These are phyloP conservation scores for Ophiobolus disseminans DNA, from an alignment of 2,329 filamentous ascomycete genomes.

Conservation along the genomic window DNA sequence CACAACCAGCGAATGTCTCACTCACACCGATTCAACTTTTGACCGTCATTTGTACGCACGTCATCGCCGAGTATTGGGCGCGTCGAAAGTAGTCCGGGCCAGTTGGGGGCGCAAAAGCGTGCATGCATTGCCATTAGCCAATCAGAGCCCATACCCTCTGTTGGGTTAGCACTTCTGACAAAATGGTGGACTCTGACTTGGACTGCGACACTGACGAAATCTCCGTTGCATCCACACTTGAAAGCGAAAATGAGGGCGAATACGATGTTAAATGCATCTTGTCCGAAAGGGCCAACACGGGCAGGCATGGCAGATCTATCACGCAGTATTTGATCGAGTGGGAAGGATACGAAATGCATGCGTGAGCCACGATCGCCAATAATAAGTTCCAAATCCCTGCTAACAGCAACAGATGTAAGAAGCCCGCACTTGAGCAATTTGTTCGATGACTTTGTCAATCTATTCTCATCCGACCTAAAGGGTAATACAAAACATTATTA, in stretches of 20 bases:
- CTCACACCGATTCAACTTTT: too few relatives aligned
- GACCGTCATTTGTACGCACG: too few relatives aligned
- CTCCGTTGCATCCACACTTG: slow-evolving; percentile 63
- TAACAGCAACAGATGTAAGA: slow-evolving; percentile 16
- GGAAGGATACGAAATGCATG: slow-evolving; percentile 62
- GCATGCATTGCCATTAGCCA: slow-evolving; percentile 10
- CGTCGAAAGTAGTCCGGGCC: not conserved
- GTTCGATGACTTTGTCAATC: too few relatives aligned
- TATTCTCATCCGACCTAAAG: too few relatives aligned
- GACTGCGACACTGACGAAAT: slow-evolving; percentile 56
- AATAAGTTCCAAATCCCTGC: too few relatives aligned
- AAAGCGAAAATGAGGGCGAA: slow-evolving; percentile 6
- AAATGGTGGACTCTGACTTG: slow-evolving; percentile 10
- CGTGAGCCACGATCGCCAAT: slow-evolving; percentile 20
- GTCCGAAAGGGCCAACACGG: slow-evolving; percentile 55
- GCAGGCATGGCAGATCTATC: slow-evolving; percentile 25
- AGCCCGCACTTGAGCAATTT: too few relatives aligned
- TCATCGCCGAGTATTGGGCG: not conserved
- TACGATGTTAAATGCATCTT: slow-evolving; percentile 35
- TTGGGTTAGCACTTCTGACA: slow-evolving; percentile 3
- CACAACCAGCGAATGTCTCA: too few relatives aligned
- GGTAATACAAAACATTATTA: not conserved
- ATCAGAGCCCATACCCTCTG: slow-evolving; percentile 13
- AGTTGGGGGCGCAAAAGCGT: not conserved
- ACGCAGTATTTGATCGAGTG: slow-evolving; percentile 68